These are phyloP conservation scores for Aegilops speltoides DNA, from an alignment of 176 grass and related monocot species.

Conservation along the genomic window DNA sequence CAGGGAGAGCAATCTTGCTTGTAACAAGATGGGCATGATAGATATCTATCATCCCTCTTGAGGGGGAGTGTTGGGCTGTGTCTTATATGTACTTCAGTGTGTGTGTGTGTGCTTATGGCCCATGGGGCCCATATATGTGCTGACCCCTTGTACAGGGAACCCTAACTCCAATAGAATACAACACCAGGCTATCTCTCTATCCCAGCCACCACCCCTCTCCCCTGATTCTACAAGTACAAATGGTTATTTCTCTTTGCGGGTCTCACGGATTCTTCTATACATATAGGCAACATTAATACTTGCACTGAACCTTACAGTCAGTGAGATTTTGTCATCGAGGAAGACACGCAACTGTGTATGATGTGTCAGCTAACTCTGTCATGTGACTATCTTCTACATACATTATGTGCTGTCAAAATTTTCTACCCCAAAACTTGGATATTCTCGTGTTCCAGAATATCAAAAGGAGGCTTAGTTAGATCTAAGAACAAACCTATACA, in stretches of 20 bases:
- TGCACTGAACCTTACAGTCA: not conserved
- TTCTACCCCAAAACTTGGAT: conserved; percentile 28
- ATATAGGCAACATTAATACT: not conserved
- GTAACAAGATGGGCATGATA: no score
- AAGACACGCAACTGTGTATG: not conserved
- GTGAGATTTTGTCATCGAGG: not conserved
- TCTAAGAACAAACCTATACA: conserved; percentile 5
- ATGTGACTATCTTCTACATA: conserved; percentile 26
- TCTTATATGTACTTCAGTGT: no score
- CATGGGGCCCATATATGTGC: no score
- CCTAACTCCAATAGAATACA: no score
- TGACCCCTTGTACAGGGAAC: no score
- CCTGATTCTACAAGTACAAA: no score
- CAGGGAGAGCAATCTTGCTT: no score
- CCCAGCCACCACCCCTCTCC: no score
- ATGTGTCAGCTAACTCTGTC: conserved; percentile 10
- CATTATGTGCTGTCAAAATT: conserved; percentile 23
- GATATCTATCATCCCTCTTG: no score
- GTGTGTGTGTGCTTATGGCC: no score
- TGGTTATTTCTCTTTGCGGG: not conserved
- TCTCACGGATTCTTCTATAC: not conserved
- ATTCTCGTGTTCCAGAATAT: conserved; percentile 2
- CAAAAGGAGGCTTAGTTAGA: not conserved
- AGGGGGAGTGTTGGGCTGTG: no score
- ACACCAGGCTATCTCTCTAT: no score